Evolutionary conservation across 768 basidiomycete genomes (phyloP), one percentile per base, ranked within the genome.

Genomic region (Tricholoma saponaceum): DNA sequence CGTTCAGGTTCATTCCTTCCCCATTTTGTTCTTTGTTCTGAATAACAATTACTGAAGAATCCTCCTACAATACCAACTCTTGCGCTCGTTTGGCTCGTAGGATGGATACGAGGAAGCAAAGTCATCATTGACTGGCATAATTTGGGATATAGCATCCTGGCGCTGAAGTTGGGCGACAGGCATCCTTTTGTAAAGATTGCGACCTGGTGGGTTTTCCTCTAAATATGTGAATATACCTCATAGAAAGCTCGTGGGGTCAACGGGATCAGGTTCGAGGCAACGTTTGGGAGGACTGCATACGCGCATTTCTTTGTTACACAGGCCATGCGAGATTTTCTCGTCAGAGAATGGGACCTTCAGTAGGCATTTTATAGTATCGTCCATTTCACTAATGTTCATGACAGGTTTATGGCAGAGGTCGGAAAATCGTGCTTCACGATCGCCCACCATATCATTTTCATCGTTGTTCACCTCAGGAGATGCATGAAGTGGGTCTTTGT

Each of bases 91-190:
- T 90, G 90, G 79, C 70, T 94, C 25, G 85, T 87, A 1, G 82
- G 82, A 20, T 67, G 75, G 18, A 64, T 92, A 14, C 80, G 85
- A 16, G 87, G 90, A 3, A 88, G 87, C 62, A 92, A 90, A 64
- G 77, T 99, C 62, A 90, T 99, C 58, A 95, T 99, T 55, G 97
- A 99, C 73, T 99, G 97, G 97, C 97, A 99, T 69, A 99, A 99
- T 70, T 82, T 96, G 23, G 97, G 97, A 16, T 95, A 93, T 69
- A 96, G 86, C 61, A 94, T 98, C 47, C 82, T 99, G 50, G 89
- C 89, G 1, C 71, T 99, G 61, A 88, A 85, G 64, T 74, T 95
- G n/a, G 90, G 93, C 0, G 58, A 76, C 1, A 68, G 70, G 0
- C 90, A 94, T 67, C 69, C 78, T 0, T 78, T 95, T 59, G 92